Percentiles rank a stretch among this genome's conserved stretches.
These are phyloP conservation scores for Endoconidiophora laricicola DNA, from an alignment of 2,329 filamentous ascomycete genomes.

Conservation along the genomic window DNA sequence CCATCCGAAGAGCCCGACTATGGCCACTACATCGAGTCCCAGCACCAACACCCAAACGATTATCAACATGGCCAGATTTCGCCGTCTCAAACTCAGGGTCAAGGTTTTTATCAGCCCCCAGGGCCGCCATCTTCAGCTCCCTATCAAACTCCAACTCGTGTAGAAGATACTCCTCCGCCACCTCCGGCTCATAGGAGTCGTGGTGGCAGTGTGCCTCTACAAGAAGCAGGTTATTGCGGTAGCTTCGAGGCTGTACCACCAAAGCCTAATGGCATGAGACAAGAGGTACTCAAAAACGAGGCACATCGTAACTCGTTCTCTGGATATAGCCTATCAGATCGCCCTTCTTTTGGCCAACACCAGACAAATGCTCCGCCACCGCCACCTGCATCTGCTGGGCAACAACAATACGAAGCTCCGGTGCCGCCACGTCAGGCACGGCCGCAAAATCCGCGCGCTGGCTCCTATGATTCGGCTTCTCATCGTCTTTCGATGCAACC, in stretches of 20 bases:
- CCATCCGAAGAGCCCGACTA: neutral
- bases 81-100: neutral
- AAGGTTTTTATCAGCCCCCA: neutral
- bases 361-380: neutral
- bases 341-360: neutral
- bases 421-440: slow-evolving; percentile 20
- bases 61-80: neutral
- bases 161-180: slow-evolving; percentile 32
- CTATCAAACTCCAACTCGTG: slow-evolving; percentile 37
- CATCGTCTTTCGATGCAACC: slow-evolving; percentile 40
- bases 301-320: slow-evolving; percentile 36
- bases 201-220: slow-evolving; percentile 3
- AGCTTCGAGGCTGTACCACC: slow-evolving; percentile 24
- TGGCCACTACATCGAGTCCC: neutral
- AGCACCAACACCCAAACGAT: neutral
- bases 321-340: slow-evolving; percentile 23
- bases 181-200: slow-evolving; percentile 36
- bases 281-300: slow-evolving; percentile 40
- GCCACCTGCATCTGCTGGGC: neutral
- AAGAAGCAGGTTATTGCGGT: slow-evolving; percentile 7
- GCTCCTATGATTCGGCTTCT: slow-evolving; percentile 31
- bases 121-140: slow-evolving; percentile 14
- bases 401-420: neutral
- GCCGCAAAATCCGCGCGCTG: slow-evolving; percentile 26
- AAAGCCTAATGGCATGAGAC: slow-evolving; percentile 35